These are phyloP conservation scores for Erythrobasidium yunnanense DNA, from an alignment of 768 basidiomycete species.

Conservation along the genomic window DNA sequence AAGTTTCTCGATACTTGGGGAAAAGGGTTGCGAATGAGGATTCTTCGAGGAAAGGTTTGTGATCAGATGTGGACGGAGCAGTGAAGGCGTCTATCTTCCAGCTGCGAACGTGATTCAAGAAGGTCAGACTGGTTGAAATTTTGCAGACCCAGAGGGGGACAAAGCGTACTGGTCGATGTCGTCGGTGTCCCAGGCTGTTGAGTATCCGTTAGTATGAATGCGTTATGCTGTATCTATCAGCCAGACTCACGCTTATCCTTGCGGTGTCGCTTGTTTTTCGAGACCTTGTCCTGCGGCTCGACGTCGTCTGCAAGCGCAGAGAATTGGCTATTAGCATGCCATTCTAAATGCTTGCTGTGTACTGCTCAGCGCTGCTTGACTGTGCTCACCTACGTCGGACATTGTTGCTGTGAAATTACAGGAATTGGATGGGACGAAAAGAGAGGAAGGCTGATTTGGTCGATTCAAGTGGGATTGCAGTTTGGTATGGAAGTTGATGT, in stretches of 20 bases:
- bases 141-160: background rate
- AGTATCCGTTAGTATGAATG: constrained; percentile 1
- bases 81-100: constrained; percentile 83
- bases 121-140: background rate
- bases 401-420: background rate
- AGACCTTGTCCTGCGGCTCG: constrained; percentile 8
- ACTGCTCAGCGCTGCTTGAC: no score
- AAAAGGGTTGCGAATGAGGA: constrained; percentile 96
- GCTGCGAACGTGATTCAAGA: constrained; percentile 26
- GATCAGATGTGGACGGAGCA: constrained; percentile 46
- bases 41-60: constrained; percentile 83
- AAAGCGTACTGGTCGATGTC: constrained; percentile 87
- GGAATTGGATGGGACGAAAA: background rate
- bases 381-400: constrained; percentile 25
- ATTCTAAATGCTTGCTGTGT: no score
- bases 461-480: background rate
- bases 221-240: no score
- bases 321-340: no score
- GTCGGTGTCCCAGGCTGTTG: constrained; percentile 91
- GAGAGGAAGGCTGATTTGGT: background rate
- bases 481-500: no score
- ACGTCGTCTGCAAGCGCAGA: constrained; percentile 14
- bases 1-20: constrained; percentile 96
- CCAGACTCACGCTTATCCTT: constrained; percentile 79
- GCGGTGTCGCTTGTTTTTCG: constrained; percentile 74